Evolutionary conservation across 129 eudicot species (phyloP).

Genomic region (Tanacetum coccineum): DNA sequence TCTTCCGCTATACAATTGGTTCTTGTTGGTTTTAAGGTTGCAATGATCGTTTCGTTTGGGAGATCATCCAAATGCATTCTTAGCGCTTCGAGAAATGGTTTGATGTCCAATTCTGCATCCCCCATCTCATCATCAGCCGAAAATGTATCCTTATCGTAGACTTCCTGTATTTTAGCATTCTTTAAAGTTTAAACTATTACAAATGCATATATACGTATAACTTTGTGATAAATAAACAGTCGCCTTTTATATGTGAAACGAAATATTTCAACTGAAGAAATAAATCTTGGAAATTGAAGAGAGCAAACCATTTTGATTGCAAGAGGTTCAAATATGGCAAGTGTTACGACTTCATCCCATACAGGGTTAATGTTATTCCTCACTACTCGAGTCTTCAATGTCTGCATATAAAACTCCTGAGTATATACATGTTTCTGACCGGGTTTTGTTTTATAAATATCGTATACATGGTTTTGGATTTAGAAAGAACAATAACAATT

Average conservation of each 20-base stretch:
- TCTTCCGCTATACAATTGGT: slow-evolving; percentile 51
- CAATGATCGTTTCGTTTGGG: slow-evolving; percentile 41
- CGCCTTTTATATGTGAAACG: too few species aligned
- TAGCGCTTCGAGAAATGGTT: slow-evolving; percentile 39
- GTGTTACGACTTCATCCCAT: slow-evolving; percentile 74
- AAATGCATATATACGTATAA: neutral
- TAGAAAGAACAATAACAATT: too few species aligned
- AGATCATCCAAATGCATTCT: slow-evolving; percentile 30
- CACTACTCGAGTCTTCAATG: slow-evolving; percentile 63
- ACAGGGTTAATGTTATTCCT: slow-evolving; percentile 57
- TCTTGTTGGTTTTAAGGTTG: slow-evolving; percentile 41
- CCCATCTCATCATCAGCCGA: slow-evolving; percentile 50
- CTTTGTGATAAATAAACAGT: neutral
- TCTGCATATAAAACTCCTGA: slow-evolving; percentile 37
- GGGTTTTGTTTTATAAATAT: neutral
- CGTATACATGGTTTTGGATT: too few species aligned
- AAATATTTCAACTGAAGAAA: neutral
- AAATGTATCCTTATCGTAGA: slow-evolving; percentile 49
- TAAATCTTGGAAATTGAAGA: too few species aligned
- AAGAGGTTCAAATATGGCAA: slow-evolving; percentile 49
- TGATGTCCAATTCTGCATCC: slow-evolving; percentile 50
- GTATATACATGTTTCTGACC: neutral
- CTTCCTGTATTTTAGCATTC: slow-evolving; percentile 28
- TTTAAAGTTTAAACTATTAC: neutral
- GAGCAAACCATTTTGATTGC: slow-evolving; percentile 57